Base-by-base conservation (phyloP, 1,139 yeast species). In the Yamadazyma aaseri region DNA sequence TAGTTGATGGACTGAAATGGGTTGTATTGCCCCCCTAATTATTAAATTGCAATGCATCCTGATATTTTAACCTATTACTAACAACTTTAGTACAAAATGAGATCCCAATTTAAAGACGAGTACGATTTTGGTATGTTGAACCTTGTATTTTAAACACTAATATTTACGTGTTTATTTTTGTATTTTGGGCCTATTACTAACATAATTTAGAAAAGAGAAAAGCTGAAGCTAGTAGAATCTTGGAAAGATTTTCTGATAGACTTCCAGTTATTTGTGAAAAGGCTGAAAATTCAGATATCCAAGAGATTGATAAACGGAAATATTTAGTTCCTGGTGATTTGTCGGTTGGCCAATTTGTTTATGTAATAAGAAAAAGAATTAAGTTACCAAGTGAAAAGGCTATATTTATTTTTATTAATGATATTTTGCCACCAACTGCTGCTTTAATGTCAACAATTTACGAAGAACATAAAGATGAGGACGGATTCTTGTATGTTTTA, bases 351-450 rank as follows among this genome's bases (percentile, higher is more conserved):
- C 98, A 92, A 63, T 90, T 92, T 68, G 97, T 92, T 35, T 92
- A 92, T 55, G 98, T 92, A 41, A 87, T 92, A 52, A 82, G 98
- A 64, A 89, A 90, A 69, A 82, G 98, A 60, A 90, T 92, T 62
- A 86, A 86, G 71, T 76, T 92, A 46, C 96, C 97, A 29, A 86
- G 96, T 27, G 98, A 92, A 63, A 90, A 92, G 81, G 98, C 98
- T 30, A 90, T 92, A 48, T 92, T 92, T 63, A 89, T 92, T 49
- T 92, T 92, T 62, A 95, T 92, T 43, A 90, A 92, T 57, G 98
- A 92, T 58, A 90, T 92, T 40, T 75, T 92, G 51, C 98, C 98
- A 15, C 97, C 97, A 31, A 92, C 98, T 2, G 97, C 97, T 15
- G 95, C 97, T 17, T 76, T 92, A 51, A 89, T 92, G 90, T 84